Evolutionary conservation across 148 eudicot genomes (phyloP).

Genomic region (Persicaria maculosa): DNA sequence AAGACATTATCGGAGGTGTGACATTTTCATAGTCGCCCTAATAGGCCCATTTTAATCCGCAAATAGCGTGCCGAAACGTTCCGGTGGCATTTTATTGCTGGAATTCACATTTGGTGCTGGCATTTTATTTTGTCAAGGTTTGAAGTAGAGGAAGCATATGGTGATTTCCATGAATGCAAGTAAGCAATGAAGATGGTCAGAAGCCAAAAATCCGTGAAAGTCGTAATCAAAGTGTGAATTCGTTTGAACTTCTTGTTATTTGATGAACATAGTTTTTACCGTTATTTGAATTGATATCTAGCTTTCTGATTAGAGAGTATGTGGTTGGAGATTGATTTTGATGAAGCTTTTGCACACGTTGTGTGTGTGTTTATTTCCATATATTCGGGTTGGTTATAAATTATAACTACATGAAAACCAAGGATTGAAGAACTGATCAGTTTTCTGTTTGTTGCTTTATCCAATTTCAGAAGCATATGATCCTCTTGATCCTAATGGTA

Average conservation of each 20-base stretch:
- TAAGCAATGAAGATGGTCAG: not conserved
- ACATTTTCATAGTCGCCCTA: no score
- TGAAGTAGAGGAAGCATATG: not conserved
- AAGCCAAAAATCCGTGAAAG: not conserved
- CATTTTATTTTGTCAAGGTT: not conserved
- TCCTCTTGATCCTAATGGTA: slow-evolving; percentile 73
- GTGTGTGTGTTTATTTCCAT: not conserved
- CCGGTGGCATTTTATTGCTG: no score
- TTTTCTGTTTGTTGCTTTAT: not conserved
- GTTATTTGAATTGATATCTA: not conserved
- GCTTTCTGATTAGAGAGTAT: not conserved
- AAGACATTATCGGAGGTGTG: no score
- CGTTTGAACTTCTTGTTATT: not conserved
- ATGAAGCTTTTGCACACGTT: not conserved
- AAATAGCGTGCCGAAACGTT: no score
- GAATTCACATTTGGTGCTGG: not conserved
- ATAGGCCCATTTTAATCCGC: no score
- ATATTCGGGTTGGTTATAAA: not conserved
- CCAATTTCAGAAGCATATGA: slow-evolving; percentile 65
- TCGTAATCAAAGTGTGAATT: not conserved
- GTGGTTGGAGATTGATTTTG: not conserved
- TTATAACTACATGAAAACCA: not conserved
- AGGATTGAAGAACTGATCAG: not conserved
- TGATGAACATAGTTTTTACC: not conserved
- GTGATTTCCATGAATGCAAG: not conserved